Evolutionary conservation across 2,329 filamentous ascomycete genomes (phyloP), one percentile per base, ranked within the genome.

Genomic region (Aspergillus sp.): DNA sequence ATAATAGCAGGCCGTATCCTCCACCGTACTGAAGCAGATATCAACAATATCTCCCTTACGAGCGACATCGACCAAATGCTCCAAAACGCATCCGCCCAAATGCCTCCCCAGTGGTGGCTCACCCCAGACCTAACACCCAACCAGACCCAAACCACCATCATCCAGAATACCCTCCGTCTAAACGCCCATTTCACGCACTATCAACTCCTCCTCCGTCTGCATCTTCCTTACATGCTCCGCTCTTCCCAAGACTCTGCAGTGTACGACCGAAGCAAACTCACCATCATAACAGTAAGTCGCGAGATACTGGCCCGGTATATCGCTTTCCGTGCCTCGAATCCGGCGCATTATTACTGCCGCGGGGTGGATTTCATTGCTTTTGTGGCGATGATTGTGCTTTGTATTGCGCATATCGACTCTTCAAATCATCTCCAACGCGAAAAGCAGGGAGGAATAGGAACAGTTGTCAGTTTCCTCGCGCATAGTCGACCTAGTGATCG

Each of bases 211-310:
- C 78, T 83, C 36, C 76, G 83, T 8, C 76, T 86, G 0, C 84
- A 87, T 61, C 75, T 87, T 1, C 85, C 84, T 0, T 85, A 83
- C 30, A 81, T 86, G 71, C 76, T 86, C 10, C 78, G 76, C 23
- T 61, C 72, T 6, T 68, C 71, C 3, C 55, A 59, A 5, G 70
- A 73, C 0, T 0, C 15, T 54, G 57, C 6, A 75, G 76, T 2
- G 15, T 79, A 80, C 57, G 78, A 82, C 19, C 81, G 82, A 65
- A 83, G 80, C 64, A 83, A 80, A 58, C 76, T 77, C 12, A 79
- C 78, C 1, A 82, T 81, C 61, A 71, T 84, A 49, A 77, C 78
- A 10, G 80, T 83, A 5, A 83, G 82, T 51, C 81, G 85, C 1
- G 81, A 81, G 55, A 75, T 85, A 13, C 73, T 87, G 8, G 70